These are phyloP conservation scores for Jatropha multifida DNA, from an alignment of 441 rosid genomes.

Conservation along the genomic window DNA sequence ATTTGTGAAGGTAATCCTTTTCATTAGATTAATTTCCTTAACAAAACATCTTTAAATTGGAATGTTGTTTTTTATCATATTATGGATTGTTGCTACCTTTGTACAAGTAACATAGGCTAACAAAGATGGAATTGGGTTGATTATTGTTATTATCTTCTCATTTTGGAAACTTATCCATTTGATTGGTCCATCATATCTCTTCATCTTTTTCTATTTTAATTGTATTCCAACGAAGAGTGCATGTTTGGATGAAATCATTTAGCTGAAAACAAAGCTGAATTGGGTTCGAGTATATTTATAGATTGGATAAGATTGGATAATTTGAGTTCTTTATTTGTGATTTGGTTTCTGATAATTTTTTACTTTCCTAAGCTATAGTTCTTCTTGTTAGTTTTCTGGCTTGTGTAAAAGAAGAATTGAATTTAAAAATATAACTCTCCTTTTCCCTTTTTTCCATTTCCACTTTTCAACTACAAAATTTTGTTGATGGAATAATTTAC, in stretches of 20 bases:
- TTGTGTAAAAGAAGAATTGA: background rate
- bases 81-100: slow-evolving; percentile 14
- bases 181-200: background rate
- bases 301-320: background rate
- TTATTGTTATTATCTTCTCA: background rate
- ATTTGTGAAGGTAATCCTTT: slow-evolving; percentile 18
- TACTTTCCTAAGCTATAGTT: background rate
- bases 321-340: background rate
- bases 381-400: slow-evolving; percentile 5
- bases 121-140: slow-evolving; percentile 15
- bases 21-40: slow-evolving; percentile 18
- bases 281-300: slow-evolving; percentile 1
- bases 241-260: slow-evolving; percentile 2
- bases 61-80: slow-evolving; percentile 21
- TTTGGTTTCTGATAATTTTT: background rate
- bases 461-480: background rate
- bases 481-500: slow-evolving; percentile 11
- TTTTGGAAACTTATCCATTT: slow-evolving; percentile 20
- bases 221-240: background rate
- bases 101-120: slow-evolving; percentile 5
- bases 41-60: slow-evolving; percentile 23
- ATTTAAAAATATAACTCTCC: background rate
- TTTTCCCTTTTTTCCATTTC: background rate
- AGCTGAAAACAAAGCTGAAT: slow-evolving; percentile 9
- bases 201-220: background rate